Evolutionary conservation across 768 basidiomycete genomes (phyloP).

Genomic region (Hypholoma sublateritium): DNA sequence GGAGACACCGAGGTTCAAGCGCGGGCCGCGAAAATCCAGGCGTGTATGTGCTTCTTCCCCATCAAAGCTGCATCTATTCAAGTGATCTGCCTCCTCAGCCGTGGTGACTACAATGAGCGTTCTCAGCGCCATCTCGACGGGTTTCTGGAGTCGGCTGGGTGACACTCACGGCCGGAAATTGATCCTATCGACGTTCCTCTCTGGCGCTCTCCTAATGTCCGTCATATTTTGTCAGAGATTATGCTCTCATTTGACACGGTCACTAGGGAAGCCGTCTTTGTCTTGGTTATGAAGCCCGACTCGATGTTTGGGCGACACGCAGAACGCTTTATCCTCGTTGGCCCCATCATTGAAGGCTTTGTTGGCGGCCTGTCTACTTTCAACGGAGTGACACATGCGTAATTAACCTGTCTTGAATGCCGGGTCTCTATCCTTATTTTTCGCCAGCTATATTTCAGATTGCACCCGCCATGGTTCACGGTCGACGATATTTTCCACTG

Average conservation of each 20-base stretch:
- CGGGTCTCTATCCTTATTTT: conserved; percentile 3
- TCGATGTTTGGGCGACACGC: conserved; percentile 49
- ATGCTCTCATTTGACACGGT: not conserved
- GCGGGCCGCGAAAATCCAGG: conserved; percentile 72
- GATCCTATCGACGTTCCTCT: conserved; percentile 63
- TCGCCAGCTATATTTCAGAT: conserved; percentile 51
- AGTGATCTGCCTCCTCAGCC: conserved; percentile 29
- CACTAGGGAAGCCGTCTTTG: conserved; percentile 72
- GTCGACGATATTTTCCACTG: conserved; percentile 56
- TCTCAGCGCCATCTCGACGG: conserved; percentile 80
- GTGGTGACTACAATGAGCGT: conserved; percentile 78
- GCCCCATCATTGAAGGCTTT: conserved; percentile 78
- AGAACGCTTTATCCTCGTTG: conserved; percentile 72
- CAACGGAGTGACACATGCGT: conserved; percentile 68
- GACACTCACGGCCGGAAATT: conserved; percentile 76
- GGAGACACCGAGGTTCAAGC: conserved; percentile 58
- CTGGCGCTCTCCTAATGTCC: conserved; percentile 75
- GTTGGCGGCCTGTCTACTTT: conserved; percentile 70
- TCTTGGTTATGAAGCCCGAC: conserved; percentile 71
- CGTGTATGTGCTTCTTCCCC: conserved; percentile 33
- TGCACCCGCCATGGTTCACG: conserved; percentile 52
- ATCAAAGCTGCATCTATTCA: not conserved
- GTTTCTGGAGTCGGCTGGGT: conserved; percentile 83
- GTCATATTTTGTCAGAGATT: conserved; percentile 21
- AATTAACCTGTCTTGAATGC: conserved; percentile 39